phyloP scores from a whole-genome alignment of 2,329 filamentous ascomycete genomes.

The Clarireedia homoeocarpa region DNA sequence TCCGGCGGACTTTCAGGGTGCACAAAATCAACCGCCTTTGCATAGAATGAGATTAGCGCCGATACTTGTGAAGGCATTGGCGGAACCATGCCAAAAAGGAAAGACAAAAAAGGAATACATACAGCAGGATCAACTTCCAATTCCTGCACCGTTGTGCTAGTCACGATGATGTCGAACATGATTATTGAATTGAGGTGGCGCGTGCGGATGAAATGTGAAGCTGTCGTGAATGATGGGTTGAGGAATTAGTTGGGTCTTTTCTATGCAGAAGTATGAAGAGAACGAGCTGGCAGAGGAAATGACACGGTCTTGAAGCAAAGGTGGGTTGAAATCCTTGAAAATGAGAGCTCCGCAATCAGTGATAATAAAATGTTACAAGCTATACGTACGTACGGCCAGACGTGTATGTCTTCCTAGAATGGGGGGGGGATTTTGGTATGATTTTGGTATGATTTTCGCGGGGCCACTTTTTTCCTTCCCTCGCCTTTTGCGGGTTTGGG shows the following conservation, averaged over 20 bases:
- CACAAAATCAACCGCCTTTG: background rate
- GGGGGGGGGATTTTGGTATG: too few species aligned
- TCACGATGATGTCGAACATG: constrained; percentile 6
- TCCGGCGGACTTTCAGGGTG: background rate
- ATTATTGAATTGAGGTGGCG: background rate
- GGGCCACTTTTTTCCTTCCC: background rate
- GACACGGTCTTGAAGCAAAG: background rate
- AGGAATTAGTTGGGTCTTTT: background rate
- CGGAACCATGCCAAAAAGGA: too few species aligned
- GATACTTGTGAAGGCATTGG: too few species aligned
- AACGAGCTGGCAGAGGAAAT: background rate
- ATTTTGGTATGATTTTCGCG: background rate
- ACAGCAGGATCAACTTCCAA: constrained; percentile 4
- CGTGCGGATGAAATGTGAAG: background rate
- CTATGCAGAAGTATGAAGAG: background rate
- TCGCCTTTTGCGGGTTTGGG: background rate
- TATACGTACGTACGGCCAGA: too few species aligned
- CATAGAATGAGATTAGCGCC: background rate
- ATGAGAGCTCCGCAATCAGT: too few species aligned
- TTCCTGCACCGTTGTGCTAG: constrained; percentile 2
- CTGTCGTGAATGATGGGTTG: background rate
- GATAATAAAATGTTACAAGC: too few species aligned
- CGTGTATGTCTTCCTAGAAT: too few species aligned
- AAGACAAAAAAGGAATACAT: background rate
- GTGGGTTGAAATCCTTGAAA: background rate